phyloP scores from a whole-genome alignment of 495 filamentous ascomycete genomes.

The Podospora pseudocomata region DNA sequence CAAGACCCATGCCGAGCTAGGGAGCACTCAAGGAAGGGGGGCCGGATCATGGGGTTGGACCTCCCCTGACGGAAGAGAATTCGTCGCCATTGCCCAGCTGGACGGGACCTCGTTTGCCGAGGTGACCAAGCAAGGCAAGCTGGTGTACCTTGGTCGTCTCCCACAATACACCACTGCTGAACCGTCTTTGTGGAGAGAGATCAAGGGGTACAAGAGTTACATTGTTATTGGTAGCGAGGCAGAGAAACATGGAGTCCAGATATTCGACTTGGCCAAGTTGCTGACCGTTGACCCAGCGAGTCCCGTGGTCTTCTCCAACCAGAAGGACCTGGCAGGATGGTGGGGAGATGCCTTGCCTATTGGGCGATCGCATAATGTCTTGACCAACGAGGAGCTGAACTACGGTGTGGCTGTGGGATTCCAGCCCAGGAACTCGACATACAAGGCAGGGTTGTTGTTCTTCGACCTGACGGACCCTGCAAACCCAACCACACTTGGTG shows the following conservation, averaged over 20 bases:
- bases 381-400: slow-evolving; percentile 45
- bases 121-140: slow-evolving; percentile 45
- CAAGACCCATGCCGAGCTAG: slow-evolving; percentile 47
- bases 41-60: slow-evolving; percentile 55
- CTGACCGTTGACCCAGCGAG: slow-evolving; percentile 19
- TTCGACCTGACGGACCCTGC: slow-evolving; percentile 47
- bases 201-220: slow-evolving; percentile 44
- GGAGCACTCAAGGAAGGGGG: slow-evolving; percentile 40
- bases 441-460: slow-evolving; percentile 46
- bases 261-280: slow-evolving; percentile 50
- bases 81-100: slow-evolving; percentile 54
- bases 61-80: slow-evolving; percentile 50
- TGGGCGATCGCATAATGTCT: slow-evolving; percentile 48
- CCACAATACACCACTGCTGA: slow-evolving; percentile 44
- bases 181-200: slow-evolving; percentile 49
- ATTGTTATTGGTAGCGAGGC: slow-evolving; percentile 50
- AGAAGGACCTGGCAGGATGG: slow-evolving; percentile 36
- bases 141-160: slow-evolving; percentile 54
- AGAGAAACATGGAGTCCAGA: slow-evolving; percentile 44
- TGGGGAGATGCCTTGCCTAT: slow-evolving; percentile 35
- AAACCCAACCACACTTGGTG: slow-evolving; percentile 47
- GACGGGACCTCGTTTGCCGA: slow-evolving; percentile 58
- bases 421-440: slow-evolving; percentile 36
- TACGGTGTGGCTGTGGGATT: slow-evolving; percentile 47
- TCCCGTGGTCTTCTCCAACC: slow-evolving; percentile 31